Percentiles rank a stretch among this genome's conserved stretches.
These are phyloP conservation scores for Blastocystis sp. DNA, from an alignment of 352 stramenopile genomes.

Conservation along the genomic window DNA sequence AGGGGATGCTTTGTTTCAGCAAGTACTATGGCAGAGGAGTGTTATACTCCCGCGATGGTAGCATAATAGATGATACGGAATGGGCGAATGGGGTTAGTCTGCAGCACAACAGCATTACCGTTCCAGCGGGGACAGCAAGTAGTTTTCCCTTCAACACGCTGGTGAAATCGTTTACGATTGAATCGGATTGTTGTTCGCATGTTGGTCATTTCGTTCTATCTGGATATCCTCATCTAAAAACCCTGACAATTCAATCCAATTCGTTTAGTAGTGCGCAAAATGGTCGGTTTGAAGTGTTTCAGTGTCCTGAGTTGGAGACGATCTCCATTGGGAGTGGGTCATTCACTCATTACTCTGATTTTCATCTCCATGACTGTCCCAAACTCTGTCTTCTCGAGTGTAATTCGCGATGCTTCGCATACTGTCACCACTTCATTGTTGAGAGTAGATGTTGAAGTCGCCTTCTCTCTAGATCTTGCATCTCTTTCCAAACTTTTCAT, in stretches of 20 bases:
- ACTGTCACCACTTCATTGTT: background rate
- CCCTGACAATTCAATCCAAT: background rate
- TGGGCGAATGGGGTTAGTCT: background rate
- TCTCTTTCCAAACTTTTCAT: background rate
- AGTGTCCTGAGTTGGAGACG: background rate
- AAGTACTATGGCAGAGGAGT: background rate
- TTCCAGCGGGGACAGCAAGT: background rate
- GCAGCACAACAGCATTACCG: background rate
- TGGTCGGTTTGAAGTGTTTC: background rate
- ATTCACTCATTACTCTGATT: background rate
- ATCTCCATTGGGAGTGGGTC: background rate
- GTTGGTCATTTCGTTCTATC: background rate
- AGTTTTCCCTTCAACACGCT: background rate
- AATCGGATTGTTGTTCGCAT: background rate
- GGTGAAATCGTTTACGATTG: background rate
- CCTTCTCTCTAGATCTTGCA: background rate
- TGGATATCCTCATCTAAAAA: background rate
- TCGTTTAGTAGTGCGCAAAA: background rate
- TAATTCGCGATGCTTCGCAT: background rate
- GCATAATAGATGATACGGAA: background rate
- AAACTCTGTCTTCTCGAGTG: background rate
- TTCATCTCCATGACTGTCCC: background rate
- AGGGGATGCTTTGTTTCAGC: background rate
- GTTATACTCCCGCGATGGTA: background rate
- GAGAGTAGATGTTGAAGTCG: background rate